Evolutionary conservation across 2,329 filamentous ascomycete species (phyloP).

Genomic region (Leptographium flavum): DNA sequence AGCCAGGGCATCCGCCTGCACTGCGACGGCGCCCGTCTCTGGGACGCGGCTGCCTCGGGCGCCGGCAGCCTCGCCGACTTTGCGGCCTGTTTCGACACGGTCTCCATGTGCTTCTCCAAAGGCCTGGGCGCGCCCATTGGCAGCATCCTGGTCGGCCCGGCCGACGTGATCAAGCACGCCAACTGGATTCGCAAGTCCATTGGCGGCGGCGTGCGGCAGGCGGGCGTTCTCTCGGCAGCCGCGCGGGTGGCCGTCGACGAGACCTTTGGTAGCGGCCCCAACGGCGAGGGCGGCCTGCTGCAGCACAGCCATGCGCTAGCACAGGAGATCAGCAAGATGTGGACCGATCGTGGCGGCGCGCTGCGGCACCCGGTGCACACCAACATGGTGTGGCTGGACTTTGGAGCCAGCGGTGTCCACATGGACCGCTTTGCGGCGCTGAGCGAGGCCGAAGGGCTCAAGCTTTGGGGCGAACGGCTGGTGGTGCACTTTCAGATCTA

Average conservation of each 20-base stretch:
- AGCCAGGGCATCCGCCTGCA: constrained; percentile 30
- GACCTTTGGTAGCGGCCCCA: constrained; percentile 49
- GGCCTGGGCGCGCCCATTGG: constrained; percentile 38
- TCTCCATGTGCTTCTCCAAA: constrained; percentile 45
- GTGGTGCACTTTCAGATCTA: constrained; percentile 48
- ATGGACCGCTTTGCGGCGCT: constrained; percentile 23
- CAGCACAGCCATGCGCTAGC: constrained; percentile 46
- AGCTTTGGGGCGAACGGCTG: constrained; percentile 24
- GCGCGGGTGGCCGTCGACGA: constrained; percentile 67
- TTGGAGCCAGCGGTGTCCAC: constrained; percentile 41
- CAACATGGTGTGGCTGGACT: constrained; percentile 84
- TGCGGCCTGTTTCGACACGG: constrained; percentile 32
- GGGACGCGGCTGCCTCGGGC: constrained; percentile 32
- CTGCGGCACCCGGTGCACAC: constrained; percentile 60
- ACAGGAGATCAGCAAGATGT: constrained; percentile 43
- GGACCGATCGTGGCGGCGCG: constrained; percentile 56
- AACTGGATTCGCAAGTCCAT: constrained; percentile 70
- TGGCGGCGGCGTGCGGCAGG: constrained; percentile 64
- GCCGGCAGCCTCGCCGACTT: constrained; percentile 26
- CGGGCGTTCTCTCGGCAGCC: constrained; percentile 61
- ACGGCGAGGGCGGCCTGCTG: constrained; percentile 48
- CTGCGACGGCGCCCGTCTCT: constrained; percentile 36
- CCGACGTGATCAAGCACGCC: constrained; percentile 47
- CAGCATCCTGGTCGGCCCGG: constrained; percentile 28
- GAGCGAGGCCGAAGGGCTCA: constrained; percentile 27